A percentile compares a stretch with the other conserved stretches of the same genome.
These are phyloP conservation scores for Penicillium sp. DNA, from an alignment of 2,329 filamentous ascomycete genomes.

Conservation along the genomic window DNA sequence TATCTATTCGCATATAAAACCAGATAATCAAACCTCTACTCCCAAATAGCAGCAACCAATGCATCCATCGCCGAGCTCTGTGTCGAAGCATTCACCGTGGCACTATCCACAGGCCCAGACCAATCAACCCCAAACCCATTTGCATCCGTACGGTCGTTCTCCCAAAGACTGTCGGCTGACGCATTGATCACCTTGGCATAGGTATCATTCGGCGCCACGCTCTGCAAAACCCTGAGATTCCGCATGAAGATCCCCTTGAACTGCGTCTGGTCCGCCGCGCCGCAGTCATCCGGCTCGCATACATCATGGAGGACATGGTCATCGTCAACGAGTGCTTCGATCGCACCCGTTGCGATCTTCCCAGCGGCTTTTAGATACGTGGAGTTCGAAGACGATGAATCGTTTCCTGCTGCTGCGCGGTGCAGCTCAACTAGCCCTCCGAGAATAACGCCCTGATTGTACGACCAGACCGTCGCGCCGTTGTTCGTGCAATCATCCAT, in stretches of 20 bases:
- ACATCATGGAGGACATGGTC: slow-evolving; percentile 51
- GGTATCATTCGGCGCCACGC: slow-evolving; percentile 53
- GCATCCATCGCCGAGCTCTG: background rate
- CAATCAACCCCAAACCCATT: background rate
- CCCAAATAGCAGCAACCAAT: background rate
- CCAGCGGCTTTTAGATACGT: background rate
- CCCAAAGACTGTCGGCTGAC: background rate
- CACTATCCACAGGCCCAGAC: background rate
- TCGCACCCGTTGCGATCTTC: background rate
- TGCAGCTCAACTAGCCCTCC: slow-evolving; percentile 61
- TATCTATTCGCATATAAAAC: too few relatives aligned
- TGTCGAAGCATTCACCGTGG: background rate
- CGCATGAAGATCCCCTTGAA: slow-evolving; percentile 76
- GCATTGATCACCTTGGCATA: slow-evolving; percentile 43
- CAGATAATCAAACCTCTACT: background rate
- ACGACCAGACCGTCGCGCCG: slow-evolving; percentile 52
- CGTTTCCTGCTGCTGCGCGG: background rate
- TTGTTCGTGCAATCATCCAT: slow-evolving; percentile 55
- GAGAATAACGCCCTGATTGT: slow-evolving; percentile 68
- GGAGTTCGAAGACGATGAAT: background rate
- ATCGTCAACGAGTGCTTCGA: background rate
- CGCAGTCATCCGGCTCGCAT: slow-evolving; percentile 57
- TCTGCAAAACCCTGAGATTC: slow-evolving; percentile 65
- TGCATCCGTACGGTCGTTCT: background rate
- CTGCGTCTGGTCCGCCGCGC: slow-evolving; percentile 58